Evolutionary conservation across 1,284 basidiomycete genomes (phyloP).

Genomic region (Ustilago xerochloae): DNA sequence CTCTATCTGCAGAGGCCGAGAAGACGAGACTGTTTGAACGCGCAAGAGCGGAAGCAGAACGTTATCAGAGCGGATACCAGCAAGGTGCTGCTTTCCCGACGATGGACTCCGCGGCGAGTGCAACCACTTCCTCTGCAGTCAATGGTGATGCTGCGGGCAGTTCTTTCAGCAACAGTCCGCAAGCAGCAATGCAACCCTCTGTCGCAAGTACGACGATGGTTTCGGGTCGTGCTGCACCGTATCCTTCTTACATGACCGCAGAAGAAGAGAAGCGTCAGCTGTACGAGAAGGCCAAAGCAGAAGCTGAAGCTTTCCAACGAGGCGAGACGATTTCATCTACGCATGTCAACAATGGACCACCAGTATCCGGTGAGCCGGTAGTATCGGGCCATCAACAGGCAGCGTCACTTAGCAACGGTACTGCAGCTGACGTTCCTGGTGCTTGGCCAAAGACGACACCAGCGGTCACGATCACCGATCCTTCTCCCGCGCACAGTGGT

Average conservation of each 20-base stretch:
- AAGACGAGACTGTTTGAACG: slow-evolving; percentile 58
- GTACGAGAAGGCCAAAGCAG: slow-evolving; percentile 56
- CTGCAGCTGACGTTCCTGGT: slow-evolving; percentile 10
- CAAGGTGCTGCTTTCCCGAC: slow-evolving; percentile 46
- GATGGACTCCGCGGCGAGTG: background rate
- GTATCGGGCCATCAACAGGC: slow-evolving; percentile 11
- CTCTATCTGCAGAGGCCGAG: slow-evolving; percentile 48
- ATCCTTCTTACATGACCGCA: slow-evolving; percentile 50
- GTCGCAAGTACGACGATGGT: slow-evolving; percentile 15
- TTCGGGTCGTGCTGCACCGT: slow-evolving; percentile 36
- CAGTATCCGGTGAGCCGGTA: background rate
- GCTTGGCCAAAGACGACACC: slow-evolving; percentile 11
- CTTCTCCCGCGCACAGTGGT: background rate
- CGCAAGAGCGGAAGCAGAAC: slow-evolving; percentile 56
- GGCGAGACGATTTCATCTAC: slow-evolving; percentile 13
- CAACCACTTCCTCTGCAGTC: background rate
- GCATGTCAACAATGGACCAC: no score
- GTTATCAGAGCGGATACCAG: slow-evolving; percentile 46
- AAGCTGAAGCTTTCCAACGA: slow-evolving; percentile 44
- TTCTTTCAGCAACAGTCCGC: background rate
- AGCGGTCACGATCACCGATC: background rate
- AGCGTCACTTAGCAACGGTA: slow-evolving; percentile 16
- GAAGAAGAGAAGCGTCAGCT: slow-evolving; percentile 58
- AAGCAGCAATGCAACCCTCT: background rate
- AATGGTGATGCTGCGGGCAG: background rate